A percentile compares a stretch with the other conserved stretches of the same genome.
These are phyloP conservation scores for Sesbania bispinosa DNA, from an alignment of 306 rosid genomes.

Conservation along the genomic window DNA sequence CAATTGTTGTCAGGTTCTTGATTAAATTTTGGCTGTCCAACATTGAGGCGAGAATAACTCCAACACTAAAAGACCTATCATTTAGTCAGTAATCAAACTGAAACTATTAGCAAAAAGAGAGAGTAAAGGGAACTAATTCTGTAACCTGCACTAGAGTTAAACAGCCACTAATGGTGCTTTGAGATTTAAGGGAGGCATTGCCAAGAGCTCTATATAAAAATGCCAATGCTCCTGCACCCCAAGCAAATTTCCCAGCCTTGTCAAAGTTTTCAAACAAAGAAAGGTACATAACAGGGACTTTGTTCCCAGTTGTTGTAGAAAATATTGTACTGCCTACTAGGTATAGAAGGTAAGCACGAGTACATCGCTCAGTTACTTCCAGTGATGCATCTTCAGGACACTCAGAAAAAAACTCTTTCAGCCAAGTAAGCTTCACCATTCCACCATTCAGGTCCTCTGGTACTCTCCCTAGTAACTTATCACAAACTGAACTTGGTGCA, in stretches of 20 bases:
- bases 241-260: constrained; percentile 68
- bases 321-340: constrained; percentile 88
- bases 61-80: constrained; percentile 48
- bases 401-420: constrained; percentile 77
- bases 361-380: constrained; percentile 57
- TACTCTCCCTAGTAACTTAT: constrained; percentile 70
- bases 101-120: not conserved
- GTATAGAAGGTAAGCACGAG: constrained; percentile 86
- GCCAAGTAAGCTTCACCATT: constrained; percentile 92
- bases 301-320: constrained; percentile 90
- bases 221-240: constrained; percentile 96
- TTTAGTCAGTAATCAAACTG: constrained; percentile 9
- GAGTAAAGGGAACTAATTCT: not conserved
- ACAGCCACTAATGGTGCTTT: constrained; percentile 85
- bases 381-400: constrained; percentile 68
- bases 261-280: constrained; percentile 75
- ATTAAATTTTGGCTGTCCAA: constrained; percentile 73
- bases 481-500: constrained; percentile 67
- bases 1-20: constrained; percentile 51
- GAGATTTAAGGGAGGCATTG: constrained; percentile 83
- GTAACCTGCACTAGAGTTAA: constrained; percentile 77
- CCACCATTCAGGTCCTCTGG: constrained; percentile 91
- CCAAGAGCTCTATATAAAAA: constrained; percentile 90
- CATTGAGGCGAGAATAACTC: constrained; percentile 76
- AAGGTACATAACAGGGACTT: constrained; percentile 84